phyloP scores from a whole-genome alignment of 768 basidiomycete genomes.

The Mycena rebaudengoi region DNA sequence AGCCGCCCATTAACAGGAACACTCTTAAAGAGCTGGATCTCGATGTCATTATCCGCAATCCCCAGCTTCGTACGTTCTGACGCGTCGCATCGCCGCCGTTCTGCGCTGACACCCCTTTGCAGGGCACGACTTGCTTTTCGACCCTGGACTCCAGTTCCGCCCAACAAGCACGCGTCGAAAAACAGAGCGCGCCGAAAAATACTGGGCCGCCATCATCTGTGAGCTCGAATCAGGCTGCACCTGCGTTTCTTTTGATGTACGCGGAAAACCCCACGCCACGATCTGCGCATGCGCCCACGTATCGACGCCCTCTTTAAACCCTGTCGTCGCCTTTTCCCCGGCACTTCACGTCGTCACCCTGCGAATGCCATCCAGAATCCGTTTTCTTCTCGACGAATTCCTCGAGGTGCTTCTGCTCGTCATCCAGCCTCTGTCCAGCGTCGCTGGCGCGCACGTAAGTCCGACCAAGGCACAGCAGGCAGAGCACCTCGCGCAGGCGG shows the following conservation, averaged over 20 bases:
- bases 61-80: constrained; percentile 81
- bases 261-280: constrained; percentile 62
- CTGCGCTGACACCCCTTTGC: constrained; percentile 23
- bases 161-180: constrained; percentile 81
- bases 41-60: constrained; percentile 85
- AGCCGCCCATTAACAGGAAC: constrained; percentile 82
- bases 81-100: constrained; percentile 21
- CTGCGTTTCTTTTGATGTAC: constrained; percentile 77
- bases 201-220: constrained; percentile 83
- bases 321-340: constrained; percentile 55
- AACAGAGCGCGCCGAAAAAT: constrained; percentile 74
- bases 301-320: constrained; percentile 48
- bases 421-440: constrained; percentile 79
- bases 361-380: constrained; percentile 77
- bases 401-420: constrained; percentile 84
- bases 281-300: constrained; percentile 63
- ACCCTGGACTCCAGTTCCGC: constrained; percentile 83
- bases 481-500: constrained; percentile 69
- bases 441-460: constrained; percentile 67
- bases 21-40: constrained; percentile 89
- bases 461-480: constrained; percentile 66
- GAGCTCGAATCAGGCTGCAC: constrained; percentile 88
- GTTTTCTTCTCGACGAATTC: constrained; percentile 75
- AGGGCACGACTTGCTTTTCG: constrained; percentile 93
- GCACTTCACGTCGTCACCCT: constrained; percentile 60